A percentile compares a stretch with the other conserved stretches of the same genome.
phyloP scores from a whole-genome alignment of 495 filamentous ascomycete genomes.

The Talaromyces liani region DNA sequence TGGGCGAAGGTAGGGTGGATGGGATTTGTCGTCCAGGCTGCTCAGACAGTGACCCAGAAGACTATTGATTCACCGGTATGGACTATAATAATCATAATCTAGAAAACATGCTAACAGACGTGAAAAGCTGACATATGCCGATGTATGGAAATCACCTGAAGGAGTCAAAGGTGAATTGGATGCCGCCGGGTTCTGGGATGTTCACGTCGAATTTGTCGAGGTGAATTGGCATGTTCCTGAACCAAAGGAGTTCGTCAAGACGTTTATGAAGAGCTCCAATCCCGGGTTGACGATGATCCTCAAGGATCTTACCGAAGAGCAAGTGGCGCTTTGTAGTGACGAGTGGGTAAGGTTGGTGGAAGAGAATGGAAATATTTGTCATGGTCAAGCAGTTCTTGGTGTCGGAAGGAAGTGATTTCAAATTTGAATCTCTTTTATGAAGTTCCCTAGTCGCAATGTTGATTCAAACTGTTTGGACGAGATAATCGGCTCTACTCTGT shows the following conservation, averaged over 20 bases:
- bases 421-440: too few species aligned
- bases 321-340: background rate
- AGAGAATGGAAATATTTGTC: slow-evolving; percentile 4
- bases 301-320: background rate
- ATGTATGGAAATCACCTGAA: background rate
- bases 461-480: too few species aligned
- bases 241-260: background rate
- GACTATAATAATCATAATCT: background rate
- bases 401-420: slow-evolving; percentile 2
- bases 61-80: background rate
- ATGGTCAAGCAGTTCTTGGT: slow-evolving; percentile 2
- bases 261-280: background rate
- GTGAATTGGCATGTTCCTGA: slow-evolving; percentile 2
- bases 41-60: background rate
- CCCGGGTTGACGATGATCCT: background rate
- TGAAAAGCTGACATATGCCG: background rate
- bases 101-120: background rate
- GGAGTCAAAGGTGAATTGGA: background rate
- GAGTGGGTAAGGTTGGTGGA: background rate
- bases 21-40: background rate
- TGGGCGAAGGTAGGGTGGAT: slow-evolving; percentile 2
- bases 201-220: background rate
- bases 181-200: background rate
- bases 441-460: too few species aligned
- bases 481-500: too few species aligned